Percentiles rank a stretch among this genome's conserved stretches.
phyloP scores from a whole-genome alignment of 495 filamentous ascomycete genomes.

The Neurospora pannonica region DNA sequence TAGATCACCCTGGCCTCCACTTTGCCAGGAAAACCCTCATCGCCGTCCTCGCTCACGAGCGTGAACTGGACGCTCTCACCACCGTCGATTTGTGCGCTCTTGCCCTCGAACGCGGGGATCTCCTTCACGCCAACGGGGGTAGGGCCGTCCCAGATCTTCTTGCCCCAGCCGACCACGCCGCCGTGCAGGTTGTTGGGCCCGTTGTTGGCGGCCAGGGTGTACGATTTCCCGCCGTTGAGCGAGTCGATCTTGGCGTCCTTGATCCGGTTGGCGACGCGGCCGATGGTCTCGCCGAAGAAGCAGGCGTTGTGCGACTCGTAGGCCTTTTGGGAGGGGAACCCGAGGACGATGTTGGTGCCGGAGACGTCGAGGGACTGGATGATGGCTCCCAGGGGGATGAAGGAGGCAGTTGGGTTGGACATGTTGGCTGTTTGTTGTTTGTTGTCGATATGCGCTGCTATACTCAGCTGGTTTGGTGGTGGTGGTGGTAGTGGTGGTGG shows the following conservation, averaged over 20 bases:
- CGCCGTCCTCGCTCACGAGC: slow-evolving; percentile 61
- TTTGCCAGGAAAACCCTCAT: slow-evolving; percentile 80
- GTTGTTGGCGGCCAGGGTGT: slow-evolving; percentile 64
- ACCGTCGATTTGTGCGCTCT: slow-evolving; percentile 54
- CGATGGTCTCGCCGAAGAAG: slow-evolving; percentile 89
- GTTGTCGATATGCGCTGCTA: not conserved
- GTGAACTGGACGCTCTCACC: slow-evolving; percentile 70
- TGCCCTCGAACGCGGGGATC: slow-evolving; percentile 36
- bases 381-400: slow-evolving; percentile 79
- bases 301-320: slow-evolving; percentile 67
- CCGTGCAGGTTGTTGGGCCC: slow-evolving; percentile 75
- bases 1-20: slow-evolving; percentile 75
- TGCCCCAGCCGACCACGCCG: slow-evolving; percentile 74
- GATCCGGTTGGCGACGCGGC: slow-evolving; percentile 83
- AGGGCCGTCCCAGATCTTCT: slow-evolving; percentile 72
- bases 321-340: slow-evolving; percentile 61
- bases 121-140: slow-evolving; percentile 40
- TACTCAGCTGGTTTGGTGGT: not conserved
- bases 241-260: slow-evolving; percentile 57
- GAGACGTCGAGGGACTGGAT: slow-evolving; percentile 74
- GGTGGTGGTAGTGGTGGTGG: not conserved
- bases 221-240: slow-evolving; percentile 60
- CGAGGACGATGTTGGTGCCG: slow-evolving; percentile 75
- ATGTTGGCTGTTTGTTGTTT: slow-evolving; percentile 14
- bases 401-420: slow-evolving; percentile 44